Percentiles rank a stretch among this genome's conserved stretches.
phyloP scores from a whole-genome alignment of 345 rosid genomes.

The Laguncularia racemosa region DNA sequence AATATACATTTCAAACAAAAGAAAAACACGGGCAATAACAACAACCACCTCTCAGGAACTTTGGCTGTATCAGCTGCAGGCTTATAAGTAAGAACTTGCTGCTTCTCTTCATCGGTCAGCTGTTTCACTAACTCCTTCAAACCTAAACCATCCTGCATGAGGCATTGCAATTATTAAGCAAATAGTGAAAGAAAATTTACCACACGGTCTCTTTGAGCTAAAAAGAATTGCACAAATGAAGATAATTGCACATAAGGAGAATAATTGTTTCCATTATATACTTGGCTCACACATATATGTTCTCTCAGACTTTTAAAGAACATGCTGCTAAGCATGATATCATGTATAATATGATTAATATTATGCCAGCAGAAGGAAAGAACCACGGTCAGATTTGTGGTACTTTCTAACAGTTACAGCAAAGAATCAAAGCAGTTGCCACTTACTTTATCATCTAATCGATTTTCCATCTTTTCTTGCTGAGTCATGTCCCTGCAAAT shows the following conservation, averaged over 20 bases:
- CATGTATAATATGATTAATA: too few relatives aligned
- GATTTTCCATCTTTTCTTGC: conserved; percentile 46
- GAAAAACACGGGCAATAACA: conserved; percentile 4
- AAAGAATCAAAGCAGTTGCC: background rate
- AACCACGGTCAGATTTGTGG: too few relatives aligned
- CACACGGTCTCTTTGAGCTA: too few relatives aligned
- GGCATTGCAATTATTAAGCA: conserved; percentile 3
- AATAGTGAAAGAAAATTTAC: background rate
- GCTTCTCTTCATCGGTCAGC: conserved; percentile 73
- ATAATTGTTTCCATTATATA: too few relatives aligned
- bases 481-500: conserved; percentile 62
- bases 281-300: too few relatives aligned
- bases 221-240: too few relatives aligned
- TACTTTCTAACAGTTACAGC: background rate
- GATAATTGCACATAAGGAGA: too few relatives aligned
- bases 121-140: conserved; percentile 58
- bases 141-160: conserved; percentile 62
- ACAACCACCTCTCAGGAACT: conserved; percentile 50
- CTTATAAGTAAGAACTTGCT: conserved; percentile 55
- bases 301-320: too few relatives aligned
- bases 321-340: too few relatives aligned
- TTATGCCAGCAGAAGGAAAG: too few relatives aligned
- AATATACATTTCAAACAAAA: background rate
- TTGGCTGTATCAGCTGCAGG: conserved; percentile 51
- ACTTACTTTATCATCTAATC: conserved; percentile 66